Evolutionary conservation across 768 basidiomycete genomes (phyloP), one percentile per base, ranked within the genome.

Genomic region (Rhodotorula taiwanensis): DNA sequence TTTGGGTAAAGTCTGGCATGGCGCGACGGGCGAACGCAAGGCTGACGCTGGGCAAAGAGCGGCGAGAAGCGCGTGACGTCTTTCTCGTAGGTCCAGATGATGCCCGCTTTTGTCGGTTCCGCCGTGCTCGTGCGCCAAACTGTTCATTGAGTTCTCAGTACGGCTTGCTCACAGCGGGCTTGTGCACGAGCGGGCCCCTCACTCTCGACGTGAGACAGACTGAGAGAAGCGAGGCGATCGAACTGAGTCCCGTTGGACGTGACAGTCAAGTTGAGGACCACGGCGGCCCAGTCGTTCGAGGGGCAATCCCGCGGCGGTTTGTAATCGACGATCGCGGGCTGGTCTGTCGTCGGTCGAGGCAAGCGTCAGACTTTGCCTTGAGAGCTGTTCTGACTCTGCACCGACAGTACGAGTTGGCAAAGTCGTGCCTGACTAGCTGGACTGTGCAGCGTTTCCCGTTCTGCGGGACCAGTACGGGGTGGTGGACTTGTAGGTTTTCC

Each of bases 121-220:
- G 62, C 62, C 25, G 62, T 63, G 10, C 49, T 52, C 10, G 62
- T 56, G 28, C 62, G 41, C 62, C 62, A 63, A 14, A 63, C 62
- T 63, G 42, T 20, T 20, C n/a, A n/a, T n/a, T n/a, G n/a, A n/a
- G n/a, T n/a, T n/a, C n/a, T n/a, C n/a, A n/a, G n/a, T n/a, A n/a
- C n/a, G n/a, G n/a, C n/a, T n/a, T n/a, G n/a, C n/a, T n/a, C n/a
- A n/a, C n/a, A n/a, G n/a, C n/a, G n/a, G n/a, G n/a, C n/a, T n/a
- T n/a, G n/a, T n/a, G 9, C 2, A 1, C 1, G 2, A 42, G 20
- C n/a, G n/a, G n/a, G n/a, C n/a, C n/a, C n/a, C 60, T 6, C 54
- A 51, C 60, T 36, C 30, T 63, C 62, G 31, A 57, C 55, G 20
- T 63, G 49, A 14, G 14, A 49, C 5, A 63, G 51, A 20, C 51